Base-by-base conservation (phyloP, 208 protist species). In the Herpetomonas tarakana region DNA sequence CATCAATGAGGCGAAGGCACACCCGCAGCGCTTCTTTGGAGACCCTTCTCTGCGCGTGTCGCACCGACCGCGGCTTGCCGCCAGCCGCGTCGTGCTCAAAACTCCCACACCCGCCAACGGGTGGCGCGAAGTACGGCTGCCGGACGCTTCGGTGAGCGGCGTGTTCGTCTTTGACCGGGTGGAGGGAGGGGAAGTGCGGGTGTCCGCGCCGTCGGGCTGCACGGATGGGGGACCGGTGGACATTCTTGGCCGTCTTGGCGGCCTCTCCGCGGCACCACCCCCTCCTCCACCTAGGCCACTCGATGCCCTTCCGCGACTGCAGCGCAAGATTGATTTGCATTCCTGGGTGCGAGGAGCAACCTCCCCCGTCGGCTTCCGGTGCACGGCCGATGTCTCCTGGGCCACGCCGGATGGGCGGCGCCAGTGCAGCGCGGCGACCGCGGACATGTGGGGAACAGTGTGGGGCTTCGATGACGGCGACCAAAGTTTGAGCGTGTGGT, bases 11-110 rank as follows among this genome's bases (percentile, higher is more conserved):
- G 70, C 59, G 24, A 70, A 67, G 58, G 55, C 29, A 41, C 64
- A 62, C 24, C 63, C 70, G 2, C 60, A 59, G 4, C 27, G 30
- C 18, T 76, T 66, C 65, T 76, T 76, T 54, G 70, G 70, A 21
- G 64, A 76, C 52, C 56, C 51, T 3, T 59, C 30, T 49, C 3
- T 71, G 21, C 56, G 53, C 9, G 4, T 49, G 11, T 24, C 44
- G 44, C 44, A 18, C 44, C 9, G 44, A 22, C 44, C 44, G 16
- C 44, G 11, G 44, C 6, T 49, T 4, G 11, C 44, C 4, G 44
- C 44, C 19, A 18, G 11, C 16, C 19, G 44, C 19, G 19, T 49
- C 19, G 16, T 49, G 44, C 44, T 49, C 4, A 12, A 49, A 18
- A 7, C 9, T 7, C 44, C 19, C 44, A 49, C 44, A 6, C 44